A percentile compares a stretch with the other conserved stretches of the same genome.
Conservation (phyloP, 2,329 filamentous ascomycete genomes). For the Ophiostoma himal-ulmi region DNA sequence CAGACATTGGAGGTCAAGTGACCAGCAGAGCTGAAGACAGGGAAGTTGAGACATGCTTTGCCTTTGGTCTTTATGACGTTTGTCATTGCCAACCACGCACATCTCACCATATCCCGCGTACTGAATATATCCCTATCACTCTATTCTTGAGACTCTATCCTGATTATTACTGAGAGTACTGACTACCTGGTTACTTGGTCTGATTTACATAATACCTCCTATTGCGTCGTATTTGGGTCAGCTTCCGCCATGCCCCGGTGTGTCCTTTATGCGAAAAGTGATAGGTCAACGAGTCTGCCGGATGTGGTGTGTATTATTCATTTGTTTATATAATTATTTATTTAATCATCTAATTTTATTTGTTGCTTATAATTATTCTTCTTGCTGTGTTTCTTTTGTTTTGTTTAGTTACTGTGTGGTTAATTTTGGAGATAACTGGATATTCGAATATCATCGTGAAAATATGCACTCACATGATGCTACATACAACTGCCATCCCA, state of each 20-base stretch:
- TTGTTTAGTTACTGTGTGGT: background rate
- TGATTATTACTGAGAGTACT: too few species aligned
- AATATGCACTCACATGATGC: too few species aligned
- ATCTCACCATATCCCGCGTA: background rate
- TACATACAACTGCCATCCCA: too few species aligned
- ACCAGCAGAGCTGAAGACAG: background rate
- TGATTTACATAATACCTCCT: background rate
- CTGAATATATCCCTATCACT: too few species aligned
- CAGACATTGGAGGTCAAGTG: background rate
- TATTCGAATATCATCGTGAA: too few species aligned
- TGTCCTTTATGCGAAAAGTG: background rate
- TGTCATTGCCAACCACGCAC: background rate
- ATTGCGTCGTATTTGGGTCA: background rate
- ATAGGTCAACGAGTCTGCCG: background rate
- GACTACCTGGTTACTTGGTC: too few species aligned
- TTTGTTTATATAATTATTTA: background rate
- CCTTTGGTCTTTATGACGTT: background rate
- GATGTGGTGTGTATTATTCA: background rate
- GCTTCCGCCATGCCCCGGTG: constrained; percentile 4
- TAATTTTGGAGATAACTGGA: background rate
- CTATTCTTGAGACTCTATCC: too few species aligned
- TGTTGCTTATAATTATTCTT: background rate
- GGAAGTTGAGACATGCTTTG: background rate
- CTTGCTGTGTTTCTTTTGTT: background rate
- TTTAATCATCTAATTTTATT: background rate